phyloP scores from a whole-genome alignment of 345 rosid species.

The Ricinus communis region DNA sequence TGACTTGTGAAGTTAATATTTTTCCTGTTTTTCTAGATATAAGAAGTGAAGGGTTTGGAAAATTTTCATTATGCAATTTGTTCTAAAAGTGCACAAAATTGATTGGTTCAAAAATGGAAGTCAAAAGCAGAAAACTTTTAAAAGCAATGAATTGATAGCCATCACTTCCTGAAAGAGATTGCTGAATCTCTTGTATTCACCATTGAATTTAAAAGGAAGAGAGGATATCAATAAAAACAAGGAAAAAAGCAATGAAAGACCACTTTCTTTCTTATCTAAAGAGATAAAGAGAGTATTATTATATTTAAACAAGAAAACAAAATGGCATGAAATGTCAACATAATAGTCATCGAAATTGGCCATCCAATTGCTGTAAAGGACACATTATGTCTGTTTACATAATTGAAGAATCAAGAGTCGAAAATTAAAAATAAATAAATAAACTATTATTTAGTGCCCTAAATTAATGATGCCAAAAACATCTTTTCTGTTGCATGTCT shows the following conservation, averaged over 20 bases:
- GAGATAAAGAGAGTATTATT: background rate
- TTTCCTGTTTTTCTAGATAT: no score
- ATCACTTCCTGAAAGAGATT: background rate
- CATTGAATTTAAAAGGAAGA: conserved; percentile 7
- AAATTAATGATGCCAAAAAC: background rate
- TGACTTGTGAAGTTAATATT: no score
- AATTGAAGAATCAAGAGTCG: background rate
- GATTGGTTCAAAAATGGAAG: background rate
- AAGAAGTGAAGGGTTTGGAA: no score
- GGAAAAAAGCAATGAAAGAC: conserved; percentile 4
- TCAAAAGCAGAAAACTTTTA: conserved; percentile 7
- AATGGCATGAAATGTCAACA: conserved; percentile 23
- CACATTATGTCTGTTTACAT: background rate
- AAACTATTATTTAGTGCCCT: background rate
- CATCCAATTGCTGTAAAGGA: conserved; percentile 18
- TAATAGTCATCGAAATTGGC: conserved; percentile 13
- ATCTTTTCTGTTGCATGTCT: no score
- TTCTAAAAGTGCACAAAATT: background rate
- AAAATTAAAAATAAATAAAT: background rate
- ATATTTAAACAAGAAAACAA: background rate
- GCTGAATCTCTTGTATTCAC: conserved; percentile 1
- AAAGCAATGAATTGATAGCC: conserved; percentile 13
- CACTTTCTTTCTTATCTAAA: conserved; percentile 7
- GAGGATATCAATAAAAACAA: background rate
- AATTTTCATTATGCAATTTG: no score